These are phyloP conservation scores for Lentinula sp. DNA, from an alignment of 768 basidiomycete species.

Conservation along the genomic window DNA sequence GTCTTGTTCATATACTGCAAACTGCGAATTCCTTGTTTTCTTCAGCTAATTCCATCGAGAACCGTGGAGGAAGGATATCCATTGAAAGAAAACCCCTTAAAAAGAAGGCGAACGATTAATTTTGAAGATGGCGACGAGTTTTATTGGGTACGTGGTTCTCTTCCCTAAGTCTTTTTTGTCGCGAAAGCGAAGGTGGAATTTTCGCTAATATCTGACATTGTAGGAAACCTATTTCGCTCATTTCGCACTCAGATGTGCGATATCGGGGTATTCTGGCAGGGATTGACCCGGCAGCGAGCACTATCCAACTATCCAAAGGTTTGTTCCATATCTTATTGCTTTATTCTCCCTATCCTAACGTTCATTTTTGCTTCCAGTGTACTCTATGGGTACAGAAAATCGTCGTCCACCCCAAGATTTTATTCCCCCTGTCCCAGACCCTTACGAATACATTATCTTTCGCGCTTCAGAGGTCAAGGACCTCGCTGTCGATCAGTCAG, in stretches of 20 bases:
- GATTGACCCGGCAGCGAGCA: constrained; percentile 80
- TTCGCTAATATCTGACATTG: background rate
- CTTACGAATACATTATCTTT: constrained; percentile 88
- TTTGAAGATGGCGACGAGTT: constrained; percentile 58
- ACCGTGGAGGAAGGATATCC: background rate
- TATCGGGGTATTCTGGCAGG: constrained; percentile 85
- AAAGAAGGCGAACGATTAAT: background rate
- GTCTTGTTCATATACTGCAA: background rate
- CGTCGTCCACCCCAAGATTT: constrained; percentile 73
- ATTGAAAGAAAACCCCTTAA: background rate
- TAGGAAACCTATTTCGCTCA: constrained; percentile 85
- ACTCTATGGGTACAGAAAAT: constrained; percentile 84
- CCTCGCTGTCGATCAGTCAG: constrained; percentile 58
- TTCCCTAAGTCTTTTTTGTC: background rate
- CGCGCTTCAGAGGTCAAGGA: constrained; percentile 88
- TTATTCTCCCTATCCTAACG: background rate
- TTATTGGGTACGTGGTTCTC: constrained; percentile 53
- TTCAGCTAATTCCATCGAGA: background rate
- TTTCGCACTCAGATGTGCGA: constrained; percentile 87
- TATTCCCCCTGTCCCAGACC: constrained; percentile 78
- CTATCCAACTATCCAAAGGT: constrained; percentile 88
- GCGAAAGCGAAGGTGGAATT: background rate
- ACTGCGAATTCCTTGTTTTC: background rate
- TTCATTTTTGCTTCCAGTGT: constrained; percentile 39
- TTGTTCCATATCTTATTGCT: constrained; percentile 8